A percentile compares a stretch with the other conserved stretches of the same genome.
Evolutionary conservation across 345 rosid species (phyloP).

Genomic region (Camelina laxa): DNA sequence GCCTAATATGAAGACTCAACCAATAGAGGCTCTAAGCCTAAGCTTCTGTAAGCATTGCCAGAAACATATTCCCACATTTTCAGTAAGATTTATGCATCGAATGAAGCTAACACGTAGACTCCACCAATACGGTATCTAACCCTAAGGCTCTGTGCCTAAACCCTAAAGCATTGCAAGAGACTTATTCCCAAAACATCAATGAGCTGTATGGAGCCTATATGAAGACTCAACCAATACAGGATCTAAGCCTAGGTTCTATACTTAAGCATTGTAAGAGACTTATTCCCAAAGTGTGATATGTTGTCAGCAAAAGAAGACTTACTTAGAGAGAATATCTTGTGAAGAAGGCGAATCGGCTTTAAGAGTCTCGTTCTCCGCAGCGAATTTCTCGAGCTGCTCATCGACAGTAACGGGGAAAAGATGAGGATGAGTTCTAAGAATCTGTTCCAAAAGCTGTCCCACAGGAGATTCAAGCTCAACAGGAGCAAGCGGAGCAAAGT

Average conservation of each 20-base stretch:
- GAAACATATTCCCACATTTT: no score
- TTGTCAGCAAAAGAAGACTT: constrained; percentile 33
- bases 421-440: constrained; percentile 87
- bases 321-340: constrained; percentile 77
- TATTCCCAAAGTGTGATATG: background rate
- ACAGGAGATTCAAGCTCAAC: constrained; percentile 78
- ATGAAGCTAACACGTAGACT: background rate
- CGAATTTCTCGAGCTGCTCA: constrained; percentile 87
- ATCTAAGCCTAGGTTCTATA: background rate
- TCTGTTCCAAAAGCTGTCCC: constrained; percentile 80
- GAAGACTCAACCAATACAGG: background rate
- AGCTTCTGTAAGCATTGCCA: no score
- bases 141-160: background rate
- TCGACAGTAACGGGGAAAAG: constrained; percentile 79
- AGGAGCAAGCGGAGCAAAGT: constrained; percentile 69
- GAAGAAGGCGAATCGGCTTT: constrained; percentile 48
- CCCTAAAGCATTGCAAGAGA: no score
- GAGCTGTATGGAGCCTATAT: background rate
- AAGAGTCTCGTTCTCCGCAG: constrained; percentile 56
- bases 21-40: no score
- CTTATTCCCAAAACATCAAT: no score
- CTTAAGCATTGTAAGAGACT: constrained; percentile 1
- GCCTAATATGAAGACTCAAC: no score
- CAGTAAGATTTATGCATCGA: no score
- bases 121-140: background rate